Base-by-base conservation (phyloP, 345 rosid genomes). In the Euphorbia pulcherrima region DNA sequence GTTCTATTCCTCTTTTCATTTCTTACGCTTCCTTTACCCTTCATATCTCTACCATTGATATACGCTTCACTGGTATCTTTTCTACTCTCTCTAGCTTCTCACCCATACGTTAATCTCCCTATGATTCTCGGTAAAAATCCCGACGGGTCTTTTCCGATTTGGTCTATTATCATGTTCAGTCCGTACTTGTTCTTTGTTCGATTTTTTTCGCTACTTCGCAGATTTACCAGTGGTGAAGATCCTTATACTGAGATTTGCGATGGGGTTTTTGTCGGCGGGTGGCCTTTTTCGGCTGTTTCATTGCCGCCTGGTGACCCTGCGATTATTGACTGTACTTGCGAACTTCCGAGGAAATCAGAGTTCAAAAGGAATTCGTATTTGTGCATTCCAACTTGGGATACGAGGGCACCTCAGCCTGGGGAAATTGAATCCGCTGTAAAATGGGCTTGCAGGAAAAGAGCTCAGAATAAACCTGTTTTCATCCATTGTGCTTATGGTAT, bases 301-400 rank as follows among this genome's bases (percentile, higher is more conserved):
- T 53, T 86, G 76, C 95, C 95, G 9, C 90, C 88, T 6, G 90
- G 90, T 26, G 75, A 83, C 29, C 91, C 90, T 60, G 95, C 91
- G 2, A 82, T 88, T 65, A 60, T 88, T 1, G 91, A 88, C 71
- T 88, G 95, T 65, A 88, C 95, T 29, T 82, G 91, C 55, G 95
- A 88, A 74, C 69, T 88, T 41, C 95, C 95, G 0, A 82, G 86
- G 60, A 28, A 37, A 39, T 9, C 50, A 30, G 86, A 82, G 71
- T 74, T 89, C 18, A 69, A 72, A 16, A 75, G 79, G 27, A 75
- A 77, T 37, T 53, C 86, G 4, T 88, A 88, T 72, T 73, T 88
- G 6, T 86, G 95, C 52, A 61, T 88, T 28, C 88, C 95, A 8
- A 86, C 95, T 69, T 88, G 95, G 95, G 91, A 88, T 59, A 88